A percentile compares a stretch with the other conserved stretches of the same genome.
Conservation (phyloP, 116 monocot genomes). For the Trichopus zeylanicus region DNA sequence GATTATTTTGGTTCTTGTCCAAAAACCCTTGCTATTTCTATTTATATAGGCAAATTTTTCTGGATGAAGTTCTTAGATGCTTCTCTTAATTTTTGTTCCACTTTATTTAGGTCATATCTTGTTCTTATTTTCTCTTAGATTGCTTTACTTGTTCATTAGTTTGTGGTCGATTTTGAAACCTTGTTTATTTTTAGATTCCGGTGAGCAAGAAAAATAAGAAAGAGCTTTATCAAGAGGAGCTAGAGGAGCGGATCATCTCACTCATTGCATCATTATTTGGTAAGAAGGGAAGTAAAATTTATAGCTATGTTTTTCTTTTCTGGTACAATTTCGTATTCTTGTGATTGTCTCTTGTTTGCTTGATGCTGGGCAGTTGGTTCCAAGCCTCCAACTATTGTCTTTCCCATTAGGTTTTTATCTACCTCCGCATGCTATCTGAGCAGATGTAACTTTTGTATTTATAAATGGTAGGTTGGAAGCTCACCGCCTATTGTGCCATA, state of each 20-base stretch:
- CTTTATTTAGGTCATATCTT: not conserved
- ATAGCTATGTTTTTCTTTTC: conserved; percentile 2
- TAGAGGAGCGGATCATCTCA: conserved; percentile 90
- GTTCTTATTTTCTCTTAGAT: not conserved
- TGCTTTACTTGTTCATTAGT: not conserved
- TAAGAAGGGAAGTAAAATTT: conserved; percentile 68
- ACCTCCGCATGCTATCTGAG: too few species aligned
- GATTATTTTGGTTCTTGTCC: not conserved
- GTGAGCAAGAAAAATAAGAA: conserved; percentile 84
- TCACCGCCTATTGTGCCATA: too few species aligned
- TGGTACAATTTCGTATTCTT: too few species aligned
- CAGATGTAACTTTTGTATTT: too few species aligned
- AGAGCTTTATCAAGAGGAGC: conserved; percentile 84
- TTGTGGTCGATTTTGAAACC: not conserved
- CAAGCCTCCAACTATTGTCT: too few species aligned
- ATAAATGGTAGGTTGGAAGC: too few species aligned
- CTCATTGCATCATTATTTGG: conserved; percentile 91
- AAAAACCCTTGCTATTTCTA: not conserved
- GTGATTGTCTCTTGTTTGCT: too few species aligned
- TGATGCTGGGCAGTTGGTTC: too few species aligned
- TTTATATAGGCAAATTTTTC: not conserved
- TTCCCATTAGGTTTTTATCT: too few species aligned
- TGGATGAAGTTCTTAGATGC: not conserved
- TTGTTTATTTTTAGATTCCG: conserved; percentile 48
- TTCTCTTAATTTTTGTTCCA: not conserved